Percentiles rank a stretch among this genome's conserved stretches.
Conservation (phyloP, 2,329 filamentous ascomycete species). For the Claviceps maximensis region DNA sequence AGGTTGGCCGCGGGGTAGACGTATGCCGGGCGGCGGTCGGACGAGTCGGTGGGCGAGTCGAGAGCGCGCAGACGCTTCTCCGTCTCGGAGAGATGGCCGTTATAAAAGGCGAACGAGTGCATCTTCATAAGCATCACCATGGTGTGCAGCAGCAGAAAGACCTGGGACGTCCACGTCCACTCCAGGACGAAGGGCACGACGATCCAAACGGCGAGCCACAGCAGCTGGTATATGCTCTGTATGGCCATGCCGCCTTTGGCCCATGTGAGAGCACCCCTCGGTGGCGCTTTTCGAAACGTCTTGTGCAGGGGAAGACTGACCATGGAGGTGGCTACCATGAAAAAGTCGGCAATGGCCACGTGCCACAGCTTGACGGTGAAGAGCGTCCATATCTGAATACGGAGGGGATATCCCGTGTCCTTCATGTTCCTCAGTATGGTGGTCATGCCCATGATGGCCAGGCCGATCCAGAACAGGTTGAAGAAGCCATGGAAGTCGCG, state of each 20-base stretch:
- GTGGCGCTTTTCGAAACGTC: conserved; percentile 41
- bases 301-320: conserved; percentile 62
- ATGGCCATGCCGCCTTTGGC: conserved; percentile 60
- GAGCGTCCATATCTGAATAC: conserved; percentile 74
- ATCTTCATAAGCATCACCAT: conserved; percentile 96
- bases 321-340: conserved; percentile 70
- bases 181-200: conserved; percentile 68
- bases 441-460: conserved; percentile 94
- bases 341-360: conserved; percentile 65
- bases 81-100: conserved; percentile 83
- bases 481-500: conserved; percentile 96
- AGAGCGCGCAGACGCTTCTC: conserved; percentile 67
- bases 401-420: conserved; percentile 78
- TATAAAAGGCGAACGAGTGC: conserved; percentile 97
- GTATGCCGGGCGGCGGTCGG: conserved; percentile 55
- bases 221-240: conserved; percentile 68
- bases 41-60: conserved; percentile 52
- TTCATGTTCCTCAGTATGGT: conserved; percentile 87
- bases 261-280: conserved; percentile 54
- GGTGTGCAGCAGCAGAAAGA: conserved; percentile 84
- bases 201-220: conserved; percentile 76
- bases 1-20: conserved; percentile 57
- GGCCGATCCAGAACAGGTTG: conserved; percentile 92
- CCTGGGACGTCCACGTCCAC: conserved; percentile 96
- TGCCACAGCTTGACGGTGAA: conserved; percentile 86